A percentile compares a stretch with the other conserved stretches of the same genome.
Evolutionary conservation across 2,329 filamentous ascomycete species (phyloP).

Genomic region (Pseudocercospora fuligena): DNA sequence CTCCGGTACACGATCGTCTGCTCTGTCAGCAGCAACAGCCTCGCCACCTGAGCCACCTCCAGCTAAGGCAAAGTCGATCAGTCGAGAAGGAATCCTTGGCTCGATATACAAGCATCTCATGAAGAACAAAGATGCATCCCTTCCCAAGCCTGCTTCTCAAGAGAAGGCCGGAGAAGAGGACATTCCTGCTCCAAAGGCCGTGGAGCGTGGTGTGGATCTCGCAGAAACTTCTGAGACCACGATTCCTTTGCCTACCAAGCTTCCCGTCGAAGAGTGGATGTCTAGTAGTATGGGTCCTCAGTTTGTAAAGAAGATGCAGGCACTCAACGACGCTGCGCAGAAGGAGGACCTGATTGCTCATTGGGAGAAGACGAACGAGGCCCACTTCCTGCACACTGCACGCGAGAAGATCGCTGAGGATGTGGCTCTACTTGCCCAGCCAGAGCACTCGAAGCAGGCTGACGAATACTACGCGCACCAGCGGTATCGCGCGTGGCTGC

Average conservation of each 20-base stretch:
- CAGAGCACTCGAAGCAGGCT: background rate
- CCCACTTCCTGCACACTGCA: background rate
- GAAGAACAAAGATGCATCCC: background rate
- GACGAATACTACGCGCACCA: background rate
- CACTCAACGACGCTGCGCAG: background rate
- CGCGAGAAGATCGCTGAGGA: slow-evolving; percentile 4
- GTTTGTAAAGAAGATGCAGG: background rate
- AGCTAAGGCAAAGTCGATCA: background rate
- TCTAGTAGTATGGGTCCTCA: background rate
- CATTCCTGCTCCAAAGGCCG: background rate
- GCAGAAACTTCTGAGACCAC: background rate
- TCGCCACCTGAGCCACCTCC: background rate
- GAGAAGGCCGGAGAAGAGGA: background rate
- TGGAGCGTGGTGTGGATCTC: background rate
- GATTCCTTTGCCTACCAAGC: background rate
- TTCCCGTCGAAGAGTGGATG: background rate
- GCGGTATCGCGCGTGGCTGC: slow-evolving; percentile 6
- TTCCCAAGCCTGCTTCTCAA: background rate
- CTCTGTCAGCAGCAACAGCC: background rate
- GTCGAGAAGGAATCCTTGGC: background rate
- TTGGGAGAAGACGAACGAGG: background rate
- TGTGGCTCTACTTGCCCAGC: background rate
- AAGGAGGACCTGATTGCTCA: background rate
- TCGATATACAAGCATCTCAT: background rate
- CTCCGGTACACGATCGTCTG: background rate